A percentile compares a stretch with the other conserved stretches of the same genome.
Conservation (phyloP, 495 filamentous ascomycete species). For the Hypoxylon rickii region DNA sequence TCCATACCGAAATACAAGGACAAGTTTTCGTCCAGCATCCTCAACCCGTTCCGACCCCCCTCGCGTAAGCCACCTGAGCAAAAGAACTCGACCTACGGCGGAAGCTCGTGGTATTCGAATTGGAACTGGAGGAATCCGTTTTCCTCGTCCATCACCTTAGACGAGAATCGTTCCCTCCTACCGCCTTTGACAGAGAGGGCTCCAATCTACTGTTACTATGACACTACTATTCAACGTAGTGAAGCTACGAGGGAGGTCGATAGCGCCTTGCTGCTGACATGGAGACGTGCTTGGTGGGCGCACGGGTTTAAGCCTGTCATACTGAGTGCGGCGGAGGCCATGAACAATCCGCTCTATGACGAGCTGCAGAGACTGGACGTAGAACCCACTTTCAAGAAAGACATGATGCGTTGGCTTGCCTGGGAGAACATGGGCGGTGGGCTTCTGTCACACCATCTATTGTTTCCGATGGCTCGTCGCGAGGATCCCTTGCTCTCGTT, state of each 20-base stretch:
- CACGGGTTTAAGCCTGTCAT: constrained; percentile 88
- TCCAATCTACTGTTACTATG: constrained; percentile 92
- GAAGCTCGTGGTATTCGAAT: constrained; percentile 82
- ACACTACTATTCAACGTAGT: constrained; percentile 65
- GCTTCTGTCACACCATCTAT: constrained; percentile 74
- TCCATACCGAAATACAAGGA: constrained; percentile 53
- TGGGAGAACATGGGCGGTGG: constrained; percentile 94
- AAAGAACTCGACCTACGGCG: constrained; percentile 76
- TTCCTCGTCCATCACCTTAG: constrained; percentile 80
- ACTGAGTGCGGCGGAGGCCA: constrained; percentile 78
- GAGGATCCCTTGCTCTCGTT: constrained; percentile 73
- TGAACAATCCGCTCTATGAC: constrained; percentile 80
- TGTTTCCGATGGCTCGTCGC: constrained; percentile 83
- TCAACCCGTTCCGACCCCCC: constrained; percentile 66
- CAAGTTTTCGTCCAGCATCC: constrained; percentile 45
- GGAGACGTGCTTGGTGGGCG: constrained; percentile 94
- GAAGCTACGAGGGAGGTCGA: constrained; percentile 68
- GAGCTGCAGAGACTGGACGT: constrained; percentile 61
- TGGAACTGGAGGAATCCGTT: constrained; percentile 87
- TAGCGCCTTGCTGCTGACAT: constrained; percentile 77
- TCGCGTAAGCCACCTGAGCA: constrained; percentile 76
- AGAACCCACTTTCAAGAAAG: constrained; percentile 62
- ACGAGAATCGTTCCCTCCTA: constrained; percentile 85
- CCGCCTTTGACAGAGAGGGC: constrained; percentile 75
- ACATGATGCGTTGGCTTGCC: constrained; percentile 84